Conservation (phyloP, 2,329 filamentous ascomycete genomes). For the Cercospora janseana region DNA sequence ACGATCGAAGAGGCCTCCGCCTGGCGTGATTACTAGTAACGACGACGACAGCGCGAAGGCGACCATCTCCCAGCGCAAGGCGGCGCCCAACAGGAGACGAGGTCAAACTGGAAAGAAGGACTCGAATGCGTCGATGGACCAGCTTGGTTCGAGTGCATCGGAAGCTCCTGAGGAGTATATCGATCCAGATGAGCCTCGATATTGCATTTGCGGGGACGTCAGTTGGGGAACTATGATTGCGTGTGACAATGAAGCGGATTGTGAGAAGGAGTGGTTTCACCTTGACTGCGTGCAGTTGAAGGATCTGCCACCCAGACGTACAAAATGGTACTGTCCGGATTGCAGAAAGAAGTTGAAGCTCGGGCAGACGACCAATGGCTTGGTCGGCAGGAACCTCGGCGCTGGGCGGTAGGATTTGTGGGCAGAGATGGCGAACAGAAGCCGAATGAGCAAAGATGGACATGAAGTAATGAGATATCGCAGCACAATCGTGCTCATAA, state of each 20-base stretch:
- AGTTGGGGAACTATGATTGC: conserved; percentile 81
- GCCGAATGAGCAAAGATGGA: not conserved
- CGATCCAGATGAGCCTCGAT: conserved; percentile 71
- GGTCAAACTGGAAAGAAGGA: conserved; percentile 20
- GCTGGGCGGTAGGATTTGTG: not conserved
- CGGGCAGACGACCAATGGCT: conserved; percentile 34
- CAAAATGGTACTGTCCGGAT: conserved; percentile 82
- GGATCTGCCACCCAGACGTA: conserved; percentile 67
- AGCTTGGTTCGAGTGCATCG: conserved; percentile 9
- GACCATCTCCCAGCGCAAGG: conserved; percentile 70
- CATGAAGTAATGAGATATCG: no score
- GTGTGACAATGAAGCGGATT: conserved; percentile 75
- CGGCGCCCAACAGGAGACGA: conserved; percentile 63
- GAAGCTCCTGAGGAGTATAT: conserved; percentile 48
- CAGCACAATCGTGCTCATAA: no score
- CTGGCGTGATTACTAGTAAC: conserved; percentile 61
- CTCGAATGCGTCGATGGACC: conserved; percentile 19
- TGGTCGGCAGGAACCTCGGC: conserved; percentile 29
- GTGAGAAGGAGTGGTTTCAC: conserved; percentile 83
- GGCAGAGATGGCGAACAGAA: not conserved
- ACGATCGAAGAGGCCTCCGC: conserved; percentile 67
- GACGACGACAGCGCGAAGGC: conserved; percentile 60
- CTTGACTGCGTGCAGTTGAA: conserved; percentile 70
- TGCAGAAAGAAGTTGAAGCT: conserved; percentile 57
- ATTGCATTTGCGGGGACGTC: conserved; percentile 76